Percentiles rank a stretch among this genome's conserved stretches.
Evolutionary conservation across 768 basidiomycete species (phyloP).

Genomic region (Rhizopogon vulgaris): DNA sequence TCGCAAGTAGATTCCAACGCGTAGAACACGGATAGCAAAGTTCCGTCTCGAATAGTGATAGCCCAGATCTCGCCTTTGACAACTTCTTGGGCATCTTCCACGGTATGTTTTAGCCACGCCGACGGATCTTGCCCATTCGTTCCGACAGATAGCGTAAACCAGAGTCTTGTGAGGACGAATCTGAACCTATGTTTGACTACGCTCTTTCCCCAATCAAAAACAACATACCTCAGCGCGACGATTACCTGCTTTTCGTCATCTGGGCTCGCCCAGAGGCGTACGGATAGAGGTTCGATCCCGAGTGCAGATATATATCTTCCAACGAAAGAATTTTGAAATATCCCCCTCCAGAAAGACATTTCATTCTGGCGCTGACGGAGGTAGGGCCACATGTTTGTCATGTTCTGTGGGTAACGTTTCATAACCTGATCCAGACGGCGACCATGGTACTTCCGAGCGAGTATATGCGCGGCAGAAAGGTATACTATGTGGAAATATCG

Average conservation of each 20-base stretch:
- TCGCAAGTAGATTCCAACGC: constrained; percentile 72
- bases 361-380: constrained; percentile 47
- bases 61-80: constrained; percentile 57
- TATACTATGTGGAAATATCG: constrained; percentile 38
- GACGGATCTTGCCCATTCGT: constrained; percentile 24
- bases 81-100: constrained; percentile 48
- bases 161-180: constrained; percentile 57
- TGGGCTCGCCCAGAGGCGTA: constrained; percentile 52
- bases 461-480: constrained; percentile 49
- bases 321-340: constrained; percentile 49
- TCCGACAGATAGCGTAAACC: constrained; percentile 56
- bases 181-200: constrained; percentile 26
- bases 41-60: constrained; percentile 28
- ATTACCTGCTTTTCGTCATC: constrained; percentile 51
- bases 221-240: constrained; percentile 49
- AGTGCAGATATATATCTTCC: constrained; percentile 24
- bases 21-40: constrained; percentile 35
- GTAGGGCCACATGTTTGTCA: constrained; percentile 72
- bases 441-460: constrained; percentile 44
- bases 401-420: constrained; percentile 33
- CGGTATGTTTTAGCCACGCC: constrained; percentile 28
- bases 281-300: constrained; percentile 31
- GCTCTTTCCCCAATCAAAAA: neutral
- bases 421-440: constrained; percentile 37
- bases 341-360: constrained; percentile 24